phyloP scores from a whole-genome alignment of 2,329 filamentous ascomycete genomes.

The Claviceps sorghi region DNA sequence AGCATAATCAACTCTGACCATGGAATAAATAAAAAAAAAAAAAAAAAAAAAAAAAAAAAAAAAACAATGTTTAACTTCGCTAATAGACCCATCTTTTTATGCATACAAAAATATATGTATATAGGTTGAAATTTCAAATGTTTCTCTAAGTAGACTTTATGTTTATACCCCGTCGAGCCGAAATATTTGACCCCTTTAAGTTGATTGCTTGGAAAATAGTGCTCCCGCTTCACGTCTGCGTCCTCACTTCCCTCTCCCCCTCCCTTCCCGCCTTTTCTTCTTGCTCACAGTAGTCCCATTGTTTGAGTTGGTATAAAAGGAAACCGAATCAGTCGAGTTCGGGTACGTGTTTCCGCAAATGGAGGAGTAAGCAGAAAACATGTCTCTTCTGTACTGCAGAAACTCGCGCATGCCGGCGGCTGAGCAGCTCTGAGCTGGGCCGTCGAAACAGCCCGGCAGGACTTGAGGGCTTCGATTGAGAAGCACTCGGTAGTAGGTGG shows the following conservation, averaged over 20 bases:
- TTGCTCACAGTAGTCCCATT: constrained; percentile 12
- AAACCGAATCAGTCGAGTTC: constrained; percentile 21
- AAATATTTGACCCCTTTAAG: too few relatives aligned
- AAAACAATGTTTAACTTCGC: too few relatives aligned
- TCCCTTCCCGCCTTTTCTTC: neutral
- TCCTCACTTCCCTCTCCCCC: neutral
- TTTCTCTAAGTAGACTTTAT: neutral
- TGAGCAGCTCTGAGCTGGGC: constrained; percentile 30
- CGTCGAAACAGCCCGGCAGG: constrained; percentile 26
- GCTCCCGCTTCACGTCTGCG: neutral
- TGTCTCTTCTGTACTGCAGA: constrained; percentile 20
- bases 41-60: too few relatives aligned
- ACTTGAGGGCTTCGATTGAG: constrained; percentile 29
- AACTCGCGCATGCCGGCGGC: constrained; percentile 23
- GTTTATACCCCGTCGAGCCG: neutral
- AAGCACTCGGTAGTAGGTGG: constrained; percentile 26
- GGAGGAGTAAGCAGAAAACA: constrained; percentile 26
- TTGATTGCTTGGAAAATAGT: neutral
- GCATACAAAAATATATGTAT: too few relatives aligned
- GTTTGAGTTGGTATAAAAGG: constrained; percentile 18
- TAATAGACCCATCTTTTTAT: too few relatives aligned
- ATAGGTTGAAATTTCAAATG: too few relatives aligned
- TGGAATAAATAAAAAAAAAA: too few relatives aligned
- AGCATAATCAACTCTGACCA: too few relatives aligned
- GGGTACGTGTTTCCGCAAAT: constrained; percentile 22